Evolutionary conservation across 2,329 filamentous ascomycete genomes (phyloP).

Genomic region (Bipolaris victoriae): DNA sequence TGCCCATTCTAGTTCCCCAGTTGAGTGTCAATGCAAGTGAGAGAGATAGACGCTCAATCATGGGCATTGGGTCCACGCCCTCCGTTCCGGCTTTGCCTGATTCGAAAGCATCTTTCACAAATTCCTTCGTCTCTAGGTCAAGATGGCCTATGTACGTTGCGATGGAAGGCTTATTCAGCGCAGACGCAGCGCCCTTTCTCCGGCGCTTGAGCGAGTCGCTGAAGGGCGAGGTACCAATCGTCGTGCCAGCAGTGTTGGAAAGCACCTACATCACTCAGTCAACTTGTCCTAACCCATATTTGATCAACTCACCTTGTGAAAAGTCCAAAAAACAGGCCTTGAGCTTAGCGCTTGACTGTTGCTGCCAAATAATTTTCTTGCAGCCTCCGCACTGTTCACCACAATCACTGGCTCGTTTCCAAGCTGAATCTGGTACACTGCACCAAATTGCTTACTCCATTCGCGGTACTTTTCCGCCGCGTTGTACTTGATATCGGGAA

Average conservation of each 20-base stretch:
- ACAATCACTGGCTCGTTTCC: constrained; percentile 54
- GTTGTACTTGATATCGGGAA: constrained; percentile 52
- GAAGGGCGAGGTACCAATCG: constrained; percentile 71
- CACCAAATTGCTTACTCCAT: constrained; percentile 51
- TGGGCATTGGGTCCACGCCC: constrained; percentile 69
- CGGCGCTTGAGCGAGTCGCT: constrained; percentile 68
- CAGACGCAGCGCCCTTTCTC: constrained; percentile 69
- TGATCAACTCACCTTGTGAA: constrained; percentile 49
- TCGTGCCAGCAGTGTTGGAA: constrained; percentile 69
- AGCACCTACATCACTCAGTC: constrained; percentile 56
- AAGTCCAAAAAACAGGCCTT: constrained; percentile 54
- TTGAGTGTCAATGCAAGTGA: constrained; percentile 70
- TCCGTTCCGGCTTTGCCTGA: constrained; percentile 62
- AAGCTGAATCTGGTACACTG: constrained; percentile 55
- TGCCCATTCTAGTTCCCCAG: constrained; percentile 68
- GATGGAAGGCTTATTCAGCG: constrained; percentile 69
- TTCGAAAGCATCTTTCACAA: constrained; percentile 65
- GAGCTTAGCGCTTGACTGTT: constrained; percentile 52
- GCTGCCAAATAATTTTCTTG: constrained; percentile 51
- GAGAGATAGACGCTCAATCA: constrained; percentile 69
- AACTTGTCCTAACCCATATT: not conserved
- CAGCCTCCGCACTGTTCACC: constrained; percentile 52
- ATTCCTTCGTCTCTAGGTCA: constrained; percentile 67
- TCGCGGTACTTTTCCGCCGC: constrained; percentile 53
- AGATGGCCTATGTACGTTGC: constrained; percentile 67